Conservation (phyloP, 768 basidiomycete genomes). For the Suillus luteus region DNA sequence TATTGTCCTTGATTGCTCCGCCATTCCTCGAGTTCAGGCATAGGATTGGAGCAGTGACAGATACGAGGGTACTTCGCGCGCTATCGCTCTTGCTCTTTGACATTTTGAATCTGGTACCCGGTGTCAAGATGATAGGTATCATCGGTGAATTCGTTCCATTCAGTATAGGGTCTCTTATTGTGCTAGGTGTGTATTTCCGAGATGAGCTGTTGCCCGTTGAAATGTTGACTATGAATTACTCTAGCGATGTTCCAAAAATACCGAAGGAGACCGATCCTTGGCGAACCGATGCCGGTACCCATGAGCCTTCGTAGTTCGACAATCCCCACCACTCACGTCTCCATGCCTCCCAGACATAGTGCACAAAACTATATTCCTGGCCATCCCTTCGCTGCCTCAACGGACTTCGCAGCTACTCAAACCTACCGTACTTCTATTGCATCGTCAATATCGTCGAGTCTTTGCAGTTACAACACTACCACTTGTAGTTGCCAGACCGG, state of each 20-base stretch:
- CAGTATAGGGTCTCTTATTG: conserved; percentile 42
- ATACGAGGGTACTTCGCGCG: conserved; percentile 35
- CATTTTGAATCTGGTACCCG: conserved; percentile 41
- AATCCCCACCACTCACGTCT: background rate
- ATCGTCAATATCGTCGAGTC: background rate
- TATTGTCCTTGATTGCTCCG: conserved; percentile 30
- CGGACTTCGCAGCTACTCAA: conserved; percentile 1
- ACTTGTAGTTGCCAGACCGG: conserved; percentile 5
- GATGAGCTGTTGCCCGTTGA: background rate
- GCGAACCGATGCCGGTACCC: conserved; percentile 1
- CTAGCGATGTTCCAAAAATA: conserved; percentile 15
- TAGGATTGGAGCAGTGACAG: conserved; percentile 25
- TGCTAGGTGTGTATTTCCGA: conserved; percentile 38
- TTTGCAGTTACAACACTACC: conserved; percentile 7
- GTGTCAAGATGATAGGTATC: conserved; percentile 34
- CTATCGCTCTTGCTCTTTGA: conserved; percentile 47
- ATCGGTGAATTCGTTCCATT: conserved; percentile 45
- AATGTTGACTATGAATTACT: background rate
- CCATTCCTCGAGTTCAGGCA: conserved; percentile 21
- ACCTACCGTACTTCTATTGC: conserved; percentile 6
- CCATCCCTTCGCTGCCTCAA: background rate
- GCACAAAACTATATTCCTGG: background rate
- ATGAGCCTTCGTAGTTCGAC: background rate
- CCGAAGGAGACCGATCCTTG: background rate
- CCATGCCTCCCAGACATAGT: background rate